A percentile compares a stretch with the other conserved stretches of the same genome.
Evolutionary conservation across 2,329 filamentous ascomycete genomes (phyloP).

Genomic region (Hypoxylon sp.): DNA sequence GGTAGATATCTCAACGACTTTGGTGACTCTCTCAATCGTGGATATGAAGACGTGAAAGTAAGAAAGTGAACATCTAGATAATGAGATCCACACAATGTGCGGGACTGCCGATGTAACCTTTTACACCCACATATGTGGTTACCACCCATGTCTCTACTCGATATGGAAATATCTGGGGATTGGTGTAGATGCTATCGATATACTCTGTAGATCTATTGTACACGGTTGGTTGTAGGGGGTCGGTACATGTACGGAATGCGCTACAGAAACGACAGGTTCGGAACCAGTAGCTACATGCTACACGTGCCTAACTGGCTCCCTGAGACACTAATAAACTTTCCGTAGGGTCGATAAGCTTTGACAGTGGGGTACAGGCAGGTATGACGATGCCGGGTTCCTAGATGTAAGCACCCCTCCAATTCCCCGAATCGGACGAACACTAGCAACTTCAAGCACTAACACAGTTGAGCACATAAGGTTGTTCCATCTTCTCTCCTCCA

Average conservation of each 20-base stretch:
- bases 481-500: neutral
- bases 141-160: neutral
- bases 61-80: neutral
- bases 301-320: neutral
- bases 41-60: no score
- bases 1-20: no score
- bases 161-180: neutral
- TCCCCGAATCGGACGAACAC: constrained; percentile 1
- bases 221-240: no score
- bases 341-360: neutral
- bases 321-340: neutral
- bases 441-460: neutral
- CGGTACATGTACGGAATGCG: neutral
- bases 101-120: neutral
- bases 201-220: neutral
- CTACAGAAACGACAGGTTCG: neutral
- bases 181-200: neutral
- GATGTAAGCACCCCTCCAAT: neutral
- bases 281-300: neutral
- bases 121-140: neutral
- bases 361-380: neutral
- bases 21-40: no score
- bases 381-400: neutral
- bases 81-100: neutral
- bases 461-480: neutral